phyloP scores from a whole-genome alignment of 495 filamentous ascomycete genomes.

The Neurospora sp. region DNA sequence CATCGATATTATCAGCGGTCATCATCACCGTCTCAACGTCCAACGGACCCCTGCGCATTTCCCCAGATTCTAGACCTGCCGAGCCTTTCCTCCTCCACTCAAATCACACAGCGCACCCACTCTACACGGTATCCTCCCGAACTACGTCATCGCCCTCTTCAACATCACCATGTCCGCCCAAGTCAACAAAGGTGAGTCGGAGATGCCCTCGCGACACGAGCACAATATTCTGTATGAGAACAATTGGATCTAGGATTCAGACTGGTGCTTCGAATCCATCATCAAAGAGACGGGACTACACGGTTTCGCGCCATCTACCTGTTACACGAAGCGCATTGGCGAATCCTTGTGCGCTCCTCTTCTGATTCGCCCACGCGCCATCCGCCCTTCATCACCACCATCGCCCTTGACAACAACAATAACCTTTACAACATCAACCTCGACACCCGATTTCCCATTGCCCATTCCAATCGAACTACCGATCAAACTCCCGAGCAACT shows the following conservation, averaged over 20 bases:
- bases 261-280: background rate
- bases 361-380: background rate
- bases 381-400: background rate
- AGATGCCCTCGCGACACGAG: background rate
- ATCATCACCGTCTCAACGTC: background rate
- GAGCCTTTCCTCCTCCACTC: background rate
- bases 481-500: background rate
- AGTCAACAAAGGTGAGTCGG: slow-evolving; percentile 31
- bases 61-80: background rate
- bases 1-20: background rate
- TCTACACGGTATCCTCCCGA: background rate
- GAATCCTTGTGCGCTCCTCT: background rate
- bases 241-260: background rate
- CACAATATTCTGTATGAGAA: background rate
- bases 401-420: no score
- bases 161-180: slow-evolving; percentile 23
- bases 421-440: background rate
- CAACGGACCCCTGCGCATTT: background rate
- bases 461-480: background rate
- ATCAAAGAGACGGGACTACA: background rate
- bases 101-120: background rate
- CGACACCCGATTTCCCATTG: background rate
- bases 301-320: background rate
- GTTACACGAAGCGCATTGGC: background rate
- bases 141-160: background rate